Evolutionary conservation across 192 early-diverging fungal species (phyloP).

Genomic region (Coemansia furcata): DNA sequence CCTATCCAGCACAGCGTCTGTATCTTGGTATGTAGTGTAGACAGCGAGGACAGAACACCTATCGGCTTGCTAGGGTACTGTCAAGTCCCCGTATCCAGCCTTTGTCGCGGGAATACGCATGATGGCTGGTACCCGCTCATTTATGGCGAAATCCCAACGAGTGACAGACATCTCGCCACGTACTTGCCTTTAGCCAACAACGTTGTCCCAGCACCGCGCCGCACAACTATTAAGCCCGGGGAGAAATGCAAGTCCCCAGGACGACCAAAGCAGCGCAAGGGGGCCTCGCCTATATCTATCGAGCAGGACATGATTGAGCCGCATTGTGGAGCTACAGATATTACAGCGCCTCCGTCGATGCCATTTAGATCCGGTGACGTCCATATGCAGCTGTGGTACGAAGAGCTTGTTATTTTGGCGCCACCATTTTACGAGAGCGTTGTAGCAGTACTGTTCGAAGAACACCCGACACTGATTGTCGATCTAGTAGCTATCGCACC

Average conservation of each 20-base stretch:
- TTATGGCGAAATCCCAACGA: slow-evolving; percentile 19
- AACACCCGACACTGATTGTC: slow-evolving; percentile 31
- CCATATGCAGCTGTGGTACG: slow-evolving; percentile 45
- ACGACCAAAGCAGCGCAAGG: neutral
- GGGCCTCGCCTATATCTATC: neutral
- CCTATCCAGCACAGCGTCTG: slow-evolving; percentile 18
- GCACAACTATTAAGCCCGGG: neutral
- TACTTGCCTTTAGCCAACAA: slow-evolving; percentile 23
- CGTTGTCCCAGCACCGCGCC: neutral
- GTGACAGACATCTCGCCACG: slow-evolving; percentile 5
- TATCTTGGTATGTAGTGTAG: neutral
- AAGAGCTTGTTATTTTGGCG: slow-evolving; percentile 39
- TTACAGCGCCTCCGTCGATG: slow-evolving; percentile 5
- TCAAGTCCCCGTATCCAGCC: slow-evolving; percentile 30
- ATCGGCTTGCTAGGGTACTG: slow-evolving; percentile 33
- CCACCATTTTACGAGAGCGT: slow-evolving; percentile 21
- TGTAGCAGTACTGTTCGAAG: slow-evolving; percentile 20
- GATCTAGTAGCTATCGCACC: slow-evolving; percentile 27
- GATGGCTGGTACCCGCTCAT: slow-evolving; percentile 52
- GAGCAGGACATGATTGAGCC: neutral
- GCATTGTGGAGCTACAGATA: neutral
- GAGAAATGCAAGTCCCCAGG: neutral
- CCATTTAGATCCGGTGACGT: slow-evolving; percentile 49
- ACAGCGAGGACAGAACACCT: neutral
- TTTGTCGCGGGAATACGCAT: slow-evolving; percentile 35